Evolutionary conservation across 1,139 yeast species (phyloP).

Genomic region (Petasospora fabianii): DNA sequence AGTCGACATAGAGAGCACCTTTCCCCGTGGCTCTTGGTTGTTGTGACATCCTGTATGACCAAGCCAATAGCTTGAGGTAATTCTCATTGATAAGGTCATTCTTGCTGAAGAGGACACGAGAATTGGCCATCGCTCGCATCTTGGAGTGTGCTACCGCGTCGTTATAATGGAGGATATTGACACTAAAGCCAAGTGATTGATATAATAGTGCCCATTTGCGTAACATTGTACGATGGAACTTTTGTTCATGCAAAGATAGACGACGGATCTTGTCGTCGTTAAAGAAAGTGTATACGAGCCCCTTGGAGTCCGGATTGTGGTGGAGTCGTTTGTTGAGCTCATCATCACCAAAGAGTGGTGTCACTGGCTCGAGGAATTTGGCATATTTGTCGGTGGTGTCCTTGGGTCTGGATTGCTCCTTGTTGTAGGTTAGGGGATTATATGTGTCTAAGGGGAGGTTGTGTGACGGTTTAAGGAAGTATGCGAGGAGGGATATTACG

Average conservation of each 20-base stretch:
- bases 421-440: constrained; percentile 13
- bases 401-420: constrained; percentile 2
- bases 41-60: constrained; percentile 10
- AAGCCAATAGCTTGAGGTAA: constrained; percentile 20
- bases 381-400: constrained; percentile 2
- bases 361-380: constrained; percentile 5
- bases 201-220: constrained; percentile 18
- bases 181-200: constrained; percentile 19
- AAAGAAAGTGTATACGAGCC: constrained; percentile 18
- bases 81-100: constrained; percentile 18
- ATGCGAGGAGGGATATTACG: too few species aligned
- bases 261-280: constrained; percentile 19
- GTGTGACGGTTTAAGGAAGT: neutral
- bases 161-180: constrained; percentile 17
- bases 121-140: constrained; percentile 6
- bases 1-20: constrained; percentile 16
- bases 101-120: constrained; percentile 10
- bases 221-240: constrained; percentile 16
- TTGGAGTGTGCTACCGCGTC: constrained; percentile 18
- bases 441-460: constrained; percentile 7
- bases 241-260: constrained; percentile 18
- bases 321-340: constrained; percentile 8
- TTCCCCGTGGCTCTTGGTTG: constrained; percentile 1
- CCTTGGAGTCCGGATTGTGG: constrained; percentile 2
- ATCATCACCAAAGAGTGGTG: constrained; percentile 10